phyloP scores from a whole-genome alignment of 1,139 yeast genomes.

The Blastobotrys ciferrii region DNA sequence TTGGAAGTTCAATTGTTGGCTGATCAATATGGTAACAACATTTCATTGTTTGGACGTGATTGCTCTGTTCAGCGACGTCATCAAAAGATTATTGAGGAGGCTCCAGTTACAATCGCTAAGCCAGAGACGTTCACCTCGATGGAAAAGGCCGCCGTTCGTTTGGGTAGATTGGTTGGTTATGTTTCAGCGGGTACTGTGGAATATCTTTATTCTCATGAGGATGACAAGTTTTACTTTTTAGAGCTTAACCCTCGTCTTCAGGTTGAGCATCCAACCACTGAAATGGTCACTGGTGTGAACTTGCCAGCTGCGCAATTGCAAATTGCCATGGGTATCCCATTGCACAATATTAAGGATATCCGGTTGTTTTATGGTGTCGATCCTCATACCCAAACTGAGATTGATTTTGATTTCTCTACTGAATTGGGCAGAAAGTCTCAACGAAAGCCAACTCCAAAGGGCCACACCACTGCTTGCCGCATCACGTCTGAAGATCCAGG shows the following conservation, averaged over 20 bases:
- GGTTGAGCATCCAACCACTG: constrained; percentile 99
- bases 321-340: constrained; percentile 98
- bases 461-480: constrained; percentile 98
- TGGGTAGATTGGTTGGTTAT: constrained; percentile 94
- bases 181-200: constrained; percentile 99
- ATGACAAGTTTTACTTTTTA: constrained; percentile 90
- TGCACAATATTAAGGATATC: constrained; percentile 91
- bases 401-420: constrained; percentile 84
- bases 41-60: constrained; percentile 91
- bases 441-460: constrained; percentile 92
- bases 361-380: constrained; percentile 92
- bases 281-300: constrained; percentile 98
- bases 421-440: constrained; percentile 72
- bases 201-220: constrained; percentile 89
- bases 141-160: constrained; percentile 97
- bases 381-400: constrained; percentile 86
- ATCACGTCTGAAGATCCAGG: constrained; percentile 99
- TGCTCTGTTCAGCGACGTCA: constrained; percentile 98
- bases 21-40: constrained; percentile 93
- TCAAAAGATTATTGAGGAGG: constrained; percentile 94
- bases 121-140: constrained; percentile 80
- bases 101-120: constrained; percentile 91
- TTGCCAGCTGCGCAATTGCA: constrained; percentile 97
- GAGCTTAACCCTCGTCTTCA: constrained; percentile 97
- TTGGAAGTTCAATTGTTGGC: constrained; percentile 93